Evolutionary conservation across 129 eudicot genomes (phyloP).

Genomic region (Tagetes patula): DNA sequence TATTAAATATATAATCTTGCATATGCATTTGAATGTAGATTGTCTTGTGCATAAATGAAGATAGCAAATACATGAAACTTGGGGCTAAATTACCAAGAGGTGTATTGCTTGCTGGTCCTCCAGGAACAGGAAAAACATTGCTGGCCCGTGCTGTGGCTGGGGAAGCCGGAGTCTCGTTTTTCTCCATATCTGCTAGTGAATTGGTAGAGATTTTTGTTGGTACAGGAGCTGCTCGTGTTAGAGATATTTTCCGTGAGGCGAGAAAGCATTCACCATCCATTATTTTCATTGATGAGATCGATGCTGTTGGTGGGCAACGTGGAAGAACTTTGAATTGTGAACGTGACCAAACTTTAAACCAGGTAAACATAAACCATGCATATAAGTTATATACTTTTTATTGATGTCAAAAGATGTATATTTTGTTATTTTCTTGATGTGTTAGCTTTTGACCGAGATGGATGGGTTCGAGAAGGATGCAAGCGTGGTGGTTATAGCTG

Average conservation of each 20-base stretch:
- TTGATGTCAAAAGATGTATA: not conserved
- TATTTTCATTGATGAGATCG: slow-evolving; percentile 55
- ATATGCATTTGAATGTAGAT: slow-evolving; percentile 31
- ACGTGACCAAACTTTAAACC: slow-evolving; percentile 59
- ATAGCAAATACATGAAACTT: slow-evolving; percentile 45
- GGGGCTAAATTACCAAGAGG: slow-evolving; percentile 42
- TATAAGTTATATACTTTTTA: not conserved
- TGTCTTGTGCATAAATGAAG: slow-evolving; percentile 51
- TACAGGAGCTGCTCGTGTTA: slow-evolving; percentile 39
- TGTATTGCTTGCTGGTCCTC: slow-evolving; percentile 56
- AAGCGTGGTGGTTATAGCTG: slow-evolving; percentile 52
- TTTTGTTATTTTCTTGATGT: not conserved
- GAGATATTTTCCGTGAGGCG: slow-evolving; percentile 41
- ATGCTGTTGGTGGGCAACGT: slow-evolving; percentile 60
- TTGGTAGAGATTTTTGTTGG: slow-evolving; percentile 44
- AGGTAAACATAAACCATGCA: slow-evolving; percentile 26
- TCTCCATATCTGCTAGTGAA: slow-evolving; percentile 42
- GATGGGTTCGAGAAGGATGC: slow-evolving; percentile 60
- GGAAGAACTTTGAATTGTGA: slow-evolving; percentile 65
- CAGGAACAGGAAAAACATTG: slow-evolving; percentile 57
- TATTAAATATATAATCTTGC: not conserved
- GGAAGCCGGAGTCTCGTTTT: slow-evolving; percentile 41
- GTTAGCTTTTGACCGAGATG: slow-evolving; percentile 58
- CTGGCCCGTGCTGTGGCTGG: slow-evolving; percentile 54
- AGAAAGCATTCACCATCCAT: slow-evolving; percentile 54